phyloP scores from a whole-genome alignment of 2,329 filamentous ascomycete genomes.

The Pyrenochaeta sp. region DNA sequence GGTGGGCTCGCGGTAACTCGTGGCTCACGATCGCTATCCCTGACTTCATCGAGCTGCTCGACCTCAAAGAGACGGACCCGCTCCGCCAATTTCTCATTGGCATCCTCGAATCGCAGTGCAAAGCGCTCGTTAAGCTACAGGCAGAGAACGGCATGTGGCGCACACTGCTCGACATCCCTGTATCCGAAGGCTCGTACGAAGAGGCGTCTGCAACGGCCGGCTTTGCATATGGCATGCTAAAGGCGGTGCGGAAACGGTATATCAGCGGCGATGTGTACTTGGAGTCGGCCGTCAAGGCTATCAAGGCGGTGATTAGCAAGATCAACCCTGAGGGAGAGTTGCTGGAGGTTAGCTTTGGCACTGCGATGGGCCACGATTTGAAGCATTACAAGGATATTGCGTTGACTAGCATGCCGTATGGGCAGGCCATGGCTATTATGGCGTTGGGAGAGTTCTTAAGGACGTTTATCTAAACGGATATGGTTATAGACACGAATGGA shows the following conservation, averaged over 20 bases:
- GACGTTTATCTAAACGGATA: conserved; percentile 59
- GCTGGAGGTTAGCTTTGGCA: conserved; percentile 78
- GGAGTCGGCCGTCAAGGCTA: conserved; percentile 69
- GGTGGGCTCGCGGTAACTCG: conserved; percentile 69
- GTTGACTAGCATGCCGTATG: conserved; percentile 83
- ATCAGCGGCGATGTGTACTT: conserved; percentile 67
- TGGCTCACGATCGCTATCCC: conserved; percentile 88
- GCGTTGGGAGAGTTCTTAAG: conserved; percentile 77
- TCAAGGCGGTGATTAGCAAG: conserved; percentile 71
- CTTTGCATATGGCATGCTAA: conserved; percentile 82
- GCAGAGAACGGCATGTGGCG: conserved; percentile 72
- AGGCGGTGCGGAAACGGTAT: conserved; percentile 75
- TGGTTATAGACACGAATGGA: background rate
- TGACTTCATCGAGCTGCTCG: conserved; percentile 78
- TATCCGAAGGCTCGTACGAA: conserved; percentile 73
- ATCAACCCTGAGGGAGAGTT: conserved; percentile 75
- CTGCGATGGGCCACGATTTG: conserved; percentile 75
- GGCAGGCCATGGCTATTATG: conserved; percentile 87
- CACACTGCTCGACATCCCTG: conserved; percentile 74
- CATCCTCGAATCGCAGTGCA: conserved; percentile 74
- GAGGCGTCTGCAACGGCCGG: conserved; percentile 82
- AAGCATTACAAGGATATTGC: conserved; percentile 82
- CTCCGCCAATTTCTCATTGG: conserved; percentile 67
- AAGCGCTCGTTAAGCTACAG: conserved; percentile 70
- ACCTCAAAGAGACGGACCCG: conserved; percentile 67